A percentile compares a stretch with the other conserved stretches of the same genome.
Evolutionary conservation across 148 eudicot genomes (phyloP).

Genomic region (Pouteria glomerata): DNA sequence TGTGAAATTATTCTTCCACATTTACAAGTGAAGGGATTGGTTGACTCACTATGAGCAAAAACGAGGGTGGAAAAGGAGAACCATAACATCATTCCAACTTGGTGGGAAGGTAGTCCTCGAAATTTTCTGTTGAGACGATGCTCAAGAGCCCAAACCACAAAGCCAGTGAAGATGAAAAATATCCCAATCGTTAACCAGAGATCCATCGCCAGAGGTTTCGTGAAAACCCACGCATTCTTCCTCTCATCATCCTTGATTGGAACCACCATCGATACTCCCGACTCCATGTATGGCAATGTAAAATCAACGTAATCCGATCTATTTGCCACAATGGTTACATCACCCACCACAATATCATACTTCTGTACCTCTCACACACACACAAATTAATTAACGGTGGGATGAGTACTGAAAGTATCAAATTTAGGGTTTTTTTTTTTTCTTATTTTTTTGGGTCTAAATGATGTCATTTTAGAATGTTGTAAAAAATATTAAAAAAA

Average conservation of each 20-base stretch:
- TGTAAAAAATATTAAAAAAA: no score
- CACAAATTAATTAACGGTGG: not conserved
- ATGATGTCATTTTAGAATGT: no score
- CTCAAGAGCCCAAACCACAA: slow-evolving; percentile 70
- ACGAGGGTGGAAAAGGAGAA: slow-evolving; percentile 71
- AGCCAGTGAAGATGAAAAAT: slow-evolving; percentile 59
- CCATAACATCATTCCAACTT: slow-evolving; percentile 60
- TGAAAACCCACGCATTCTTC: slow-evolving; percentile 62
- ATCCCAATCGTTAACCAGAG: slow-evolving; percentile 55
- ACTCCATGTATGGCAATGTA: slow-evolving; percentile 58
- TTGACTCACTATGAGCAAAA: slow-evolving; percentile 63
- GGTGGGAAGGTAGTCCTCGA: slow-evolving; percentile 51
- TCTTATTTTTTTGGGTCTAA: no score
- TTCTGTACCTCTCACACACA: slow-evolving; percentile 27
- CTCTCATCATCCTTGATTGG: slow-evolving; percentile 36
- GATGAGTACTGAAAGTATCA: no score
- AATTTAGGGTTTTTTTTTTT: no score
- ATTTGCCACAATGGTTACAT: slow-evolving; percentile 43
- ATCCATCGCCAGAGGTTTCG: slow-evolving; percentile 53
- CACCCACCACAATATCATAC: slow-evolving; percentile 62
- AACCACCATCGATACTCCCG: slow-evolving; percentile 53
- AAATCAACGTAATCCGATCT: slow-evolving; percentile 51
- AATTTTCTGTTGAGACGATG: slow-evolving; percentile 58
- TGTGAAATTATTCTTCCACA: no score
- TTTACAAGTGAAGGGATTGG: not conserved